These are phyloP conservation scores for Hymenoscyphus fructigenus DNA, from an alignment of 2,329 filamentous ascomycete genomes.

Conservation along the genomic window DNA sequence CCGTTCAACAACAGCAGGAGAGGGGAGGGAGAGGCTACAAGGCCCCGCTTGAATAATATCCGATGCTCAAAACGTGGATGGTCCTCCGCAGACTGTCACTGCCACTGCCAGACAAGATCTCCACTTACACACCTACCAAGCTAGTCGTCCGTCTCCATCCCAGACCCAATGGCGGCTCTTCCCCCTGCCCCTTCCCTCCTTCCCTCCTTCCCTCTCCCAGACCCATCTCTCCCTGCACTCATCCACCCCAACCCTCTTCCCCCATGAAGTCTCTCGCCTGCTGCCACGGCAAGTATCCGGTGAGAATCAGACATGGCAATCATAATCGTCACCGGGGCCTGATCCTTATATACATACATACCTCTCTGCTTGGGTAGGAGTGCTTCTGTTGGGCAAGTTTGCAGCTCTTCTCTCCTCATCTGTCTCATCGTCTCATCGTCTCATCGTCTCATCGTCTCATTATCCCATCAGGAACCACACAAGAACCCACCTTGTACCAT, in stretches of 20 bases:
- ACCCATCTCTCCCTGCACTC: conserved; percentile 1
- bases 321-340: not conserved
- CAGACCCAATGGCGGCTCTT: not conserved
- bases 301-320: conserved; percentile 1
- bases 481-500: not conserved
- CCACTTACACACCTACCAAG: not conserved
- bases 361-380: not conserved
- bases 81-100: not conserved
- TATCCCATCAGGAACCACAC: not conserved
- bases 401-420: not conserved
- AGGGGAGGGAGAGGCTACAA: no score
- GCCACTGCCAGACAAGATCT: not conserved
- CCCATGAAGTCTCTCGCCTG: not conserved
- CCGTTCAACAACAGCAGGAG: not conserved
- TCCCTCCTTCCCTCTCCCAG: not conserved
- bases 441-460: not conserved
- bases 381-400: conserved; percentile 1
- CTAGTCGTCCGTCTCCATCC: not conserved
- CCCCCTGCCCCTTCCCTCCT: not conserved
- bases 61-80: not conserved
- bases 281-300: not conserved
- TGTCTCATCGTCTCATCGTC: no score
- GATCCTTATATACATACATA: not conserved
- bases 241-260: not conserved
- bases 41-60: not conserved